Conservation (phyloP, 495 filamentous ascomycete genomes). For the Haplographium delicatum region DNA sequence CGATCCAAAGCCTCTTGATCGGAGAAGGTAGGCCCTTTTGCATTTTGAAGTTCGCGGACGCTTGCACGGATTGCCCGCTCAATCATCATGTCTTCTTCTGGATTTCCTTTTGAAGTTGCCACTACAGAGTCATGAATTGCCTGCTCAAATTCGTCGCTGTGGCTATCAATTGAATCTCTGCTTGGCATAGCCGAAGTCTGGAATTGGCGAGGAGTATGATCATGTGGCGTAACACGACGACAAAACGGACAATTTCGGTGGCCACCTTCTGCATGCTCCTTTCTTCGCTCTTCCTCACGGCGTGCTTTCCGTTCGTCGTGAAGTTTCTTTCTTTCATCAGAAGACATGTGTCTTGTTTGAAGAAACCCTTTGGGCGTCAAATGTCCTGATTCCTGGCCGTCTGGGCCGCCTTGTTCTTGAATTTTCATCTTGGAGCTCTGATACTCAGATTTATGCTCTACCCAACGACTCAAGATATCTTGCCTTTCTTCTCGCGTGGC, state of each 20-base stretch:
- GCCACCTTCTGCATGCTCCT: conserved; percentile 9
- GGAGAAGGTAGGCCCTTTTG: conserved; percentile 16
- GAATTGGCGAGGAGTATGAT: conserved; percentile 11
- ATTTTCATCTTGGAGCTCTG: conserved; percentile 29
- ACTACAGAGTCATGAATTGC: conserved; percentile 64
- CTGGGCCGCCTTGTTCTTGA: conserved; percentile 15
- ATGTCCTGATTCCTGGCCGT: conserved; percentile 15
- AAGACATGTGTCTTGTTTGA: conserved; percentile 33
- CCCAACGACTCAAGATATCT: conserved; percentile 56
- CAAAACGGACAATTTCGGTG: conserved; percentile 22
- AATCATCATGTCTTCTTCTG: conserved; percentile 59
- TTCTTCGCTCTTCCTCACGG: conserved; percentile 25
- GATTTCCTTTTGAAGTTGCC: conserved; percentile 61
- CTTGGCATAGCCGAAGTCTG: background rate
- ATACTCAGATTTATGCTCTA: conserved; percentile 44
- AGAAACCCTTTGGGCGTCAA: conserved; percentile 34
- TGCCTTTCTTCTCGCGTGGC: conserved; percentile 46
- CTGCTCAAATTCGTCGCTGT: conserved; percentile 53
- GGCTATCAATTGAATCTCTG: background rate
- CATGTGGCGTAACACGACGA: conserved; percentile 12
- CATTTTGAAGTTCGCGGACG: conserved; percentile 50
- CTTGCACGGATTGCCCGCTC: conserved; percentile 67
- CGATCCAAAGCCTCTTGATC: conserved; percentile 32
- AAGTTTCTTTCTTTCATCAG: conserved; percentile 42
- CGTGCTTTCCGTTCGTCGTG: conserved; percentile 39